These are phyloP conservation scores for Ziziphus jujuba DNA, from an alignment of 306 rosid genomes.

Conservation along the genomic window DNA sequence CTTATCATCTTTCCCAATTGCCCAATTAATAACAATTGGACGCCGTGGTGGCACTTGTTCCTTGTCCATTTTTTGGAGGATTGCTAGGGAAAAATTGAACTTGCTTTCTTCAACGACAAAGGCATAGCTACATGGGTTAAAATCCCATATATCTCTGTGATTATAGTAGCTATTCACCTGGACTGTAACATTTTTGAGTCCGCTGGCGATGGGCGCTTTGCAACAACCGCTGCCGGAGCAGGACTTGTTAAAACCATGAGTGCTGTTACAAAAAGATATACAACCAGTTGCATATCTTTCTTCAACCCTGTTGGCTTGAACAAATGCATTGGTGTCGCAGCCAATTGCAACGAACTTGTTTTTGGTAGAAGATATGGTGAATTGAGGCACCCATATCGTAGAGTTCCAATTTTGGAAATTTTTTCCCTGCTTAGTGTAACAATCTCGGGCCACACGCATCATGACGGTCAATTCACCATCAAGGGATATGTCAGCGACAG, in stretches of 20 bases:
- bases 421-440: neutral
- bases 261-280: neutral
- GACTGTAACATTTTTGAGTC: neutral
- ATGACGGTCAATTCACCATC: slow-evolving; percentile 1
- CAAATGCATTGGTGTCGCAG: slow-evolving; percentile 17
- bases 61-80: no score
- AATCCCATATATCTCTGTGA: neutral
- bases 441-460: neutral
- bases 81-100: slow-evolving; percentile 28
- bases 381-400: neutral
- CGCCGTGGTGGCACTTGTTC: no score
- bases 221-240: slow-evolving; percentile 51
- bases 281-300: slow-evolving; percentile 32
- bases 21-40: slow-evolving; percentile 49
- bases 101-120: slow-evolving; percentile 19
- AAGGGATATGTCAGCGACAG: slow-evolving; percentile 16
- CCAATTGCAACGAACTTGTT: slow-evolving; percentile 36
- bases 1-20: slow-evolving; percentile 7
- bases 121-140: slow-evolving; percentile 35
- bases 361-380: slow-evolving; percentile 17
- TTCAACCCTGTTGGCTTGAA: accelerated
- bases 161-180: accelerated
- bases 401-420: accelerated
- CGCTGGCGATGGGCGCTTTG: slow-evolving; percentile 23
- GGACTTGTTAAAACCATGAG: neutral